phyloP scores from a whole-genome alignment of 1,284 basidiomycete genomes.

The Heterobasidion annosum region DNA sequence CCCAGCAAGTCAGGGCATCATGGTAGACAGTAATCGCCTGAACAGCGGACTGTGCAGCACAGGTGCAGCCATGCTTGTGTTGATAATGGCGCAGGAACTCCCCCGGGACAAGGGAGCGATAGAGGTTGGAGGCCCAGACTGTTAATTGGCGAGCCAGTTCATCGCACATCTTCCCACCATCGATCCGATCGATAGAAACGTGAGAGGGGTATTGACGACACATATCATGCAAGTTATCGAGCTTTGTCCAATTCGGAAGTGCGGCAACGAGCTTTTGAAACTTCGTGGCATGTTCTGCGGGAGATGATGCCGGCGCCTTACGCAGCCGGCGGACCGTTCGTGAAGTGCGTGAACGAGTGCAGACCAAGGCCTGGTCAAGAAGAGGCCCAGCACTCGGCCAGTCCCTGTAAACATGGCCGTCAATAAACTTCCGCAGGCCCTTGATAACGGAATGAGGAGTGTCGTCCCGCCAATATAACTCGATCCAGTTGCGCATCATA shows the following conservation, averaged over 20 bases:
- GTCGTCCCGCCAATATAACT: background rate
- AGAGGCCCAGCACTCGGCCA: too few relatives aligned
- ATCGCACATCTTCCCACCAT: conserved; percentile 11
- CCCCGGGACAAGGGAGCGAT: conserved; percentile 13
- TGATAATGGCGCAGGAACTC: conserved; percentile 8
- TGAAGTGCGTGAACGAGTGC: too few relatives aligned
- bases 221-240: too few relatives aligned
- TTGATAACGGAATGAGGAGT: background rate
- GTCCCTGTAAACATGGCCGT: too few relatives aligned
- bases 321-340: too few relatives aligned
- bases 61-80: background rate
- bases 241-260: too few relatives aligned
- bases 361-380: too few relatives aligned
- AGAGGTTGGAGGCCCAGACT: conserved; percentile 14
- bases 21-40: background rate
- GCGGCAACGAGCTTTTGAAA: too few relatives aligned
- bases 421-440: too few relatives aligned
- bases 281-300: too few relatives aligned
- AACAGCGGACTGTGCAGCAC: background rate
- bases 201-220: too few relatives aligned
- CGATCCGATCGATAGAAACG: conserved; percentile 1
- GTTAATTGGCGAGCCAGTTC: conserved; percentile 17
- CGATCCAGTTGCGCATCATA: background rate
- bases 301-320: too few relatives aligned
- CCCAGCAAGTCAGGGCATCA: background rate